phyloP scores from a whole-genome alignment of 345 rosid genomes.

The Camelina laxa region DNA sequence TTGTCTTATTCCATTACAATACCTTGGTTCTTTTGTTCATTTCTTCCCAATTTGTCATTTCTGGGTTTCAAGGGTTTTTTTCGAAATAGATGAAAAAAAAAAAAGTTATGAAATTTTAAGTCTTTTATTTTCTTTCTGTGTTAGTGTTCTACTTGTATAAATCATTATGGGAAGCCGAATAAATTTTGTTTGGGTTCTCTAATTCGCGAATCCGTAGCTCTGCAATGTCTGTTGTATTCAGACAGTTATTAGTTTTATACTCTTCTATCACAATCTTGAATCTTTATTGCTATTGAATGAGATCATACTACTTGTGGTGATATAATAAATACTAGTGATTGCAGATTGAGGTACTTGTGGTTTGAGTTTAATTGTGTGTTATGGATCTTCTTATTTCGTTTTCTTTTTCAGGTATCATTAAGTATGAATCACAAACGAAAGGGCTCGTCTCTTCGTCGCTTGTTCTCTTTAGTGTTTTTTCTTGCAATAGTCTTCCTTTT shows the following conservation, averaged over 20 bases:
- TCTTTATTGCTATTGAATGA: neutral
- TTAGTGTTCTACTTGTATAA: neutral
- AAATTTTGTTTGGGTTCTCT: neutral
- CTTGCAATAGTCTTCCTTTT: constrained; percentile 55
- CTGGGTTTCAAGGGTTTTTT: constrained; percentile 22
- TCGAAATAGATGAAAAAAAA: neutral
- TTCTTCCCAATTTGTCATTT: too few relatives aligned
- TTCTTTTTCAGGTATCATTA: constrained; percentile 41
- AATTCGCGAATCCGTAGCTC: neutral
- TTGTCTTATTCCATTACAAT: neutral
- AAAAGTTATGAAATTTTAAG: neutral
- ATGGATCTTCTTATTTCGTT: constrained; percentile 1
- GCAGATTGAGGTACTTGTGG: neutral
- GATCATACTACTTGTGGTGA: neutral
- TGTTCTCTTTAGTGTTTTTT: constrained; percentile 47
- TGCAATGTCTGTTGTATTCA: neutral
- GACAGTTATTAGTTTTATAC: neutral
- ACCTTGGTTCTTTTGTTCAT: neutral
- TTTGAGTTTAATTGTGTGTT: neutral
- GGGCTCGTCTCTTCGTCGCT: constrained; percentile 41
- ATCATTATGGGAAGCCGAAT: too few relatives aligned
- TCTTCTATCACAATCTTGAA: neutral
- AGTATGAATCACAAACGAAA: constrained; percentile 49
- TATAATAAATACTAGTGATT: too few relatives aligned
- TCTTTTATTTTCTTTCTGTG: neutral